Conservation (phyloP, 164 flowering plant genomes). For the Vitis rupestris region DNA sequence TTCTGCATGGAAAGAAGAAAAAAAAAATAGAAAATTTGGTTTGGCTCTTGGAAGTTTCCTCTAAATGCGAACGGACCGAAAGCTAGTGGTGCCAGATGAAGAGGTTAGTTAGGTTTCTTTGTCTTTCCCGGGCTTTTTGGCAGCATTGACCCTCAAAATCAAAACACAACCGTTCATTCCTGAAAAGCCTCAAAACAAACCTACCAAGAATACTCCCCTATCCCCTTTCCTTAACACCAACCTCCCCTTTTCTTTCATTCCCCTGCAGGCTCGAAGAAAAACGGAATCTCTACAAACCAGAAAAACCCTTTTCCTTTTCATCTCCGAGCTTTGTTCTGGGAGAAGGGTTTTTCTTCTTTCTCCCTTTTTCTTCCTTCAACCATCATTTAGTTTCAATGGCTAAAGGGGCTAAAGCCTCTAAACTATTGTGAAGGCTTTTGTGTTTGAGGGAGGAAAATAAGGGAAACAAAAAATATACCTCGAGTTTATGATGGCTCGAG, state of each 20-base stretch:
- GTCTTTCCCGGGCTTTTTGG: slow-evolving; percentile 36
- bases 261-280: neutral
- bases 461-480: neutral
- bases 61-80: no score
- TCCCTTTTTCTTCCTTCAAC: neutral
- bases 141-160: slow-evolving; percentile 16
- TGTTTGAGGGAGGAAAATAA: neutral
- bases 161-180: slow-evolving; percentile 18
- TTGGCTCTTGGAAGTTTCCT: no score
- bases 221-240: no score
- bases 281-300: neutral
- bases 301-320: neutral
- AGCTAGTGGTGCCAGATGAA: no score
- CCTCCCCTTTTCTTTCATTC: neutral
- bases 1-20: no score
- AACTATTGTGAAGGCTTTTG: neutral
- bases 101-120: slow-evolving; percentile 6
- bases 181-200: slow-evolving; percentile 15
- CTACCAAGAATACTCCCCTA: slow-evolving; percentile 6
- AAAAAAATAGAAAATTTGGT: no score
- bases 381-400: no score
- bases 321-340: neutral
- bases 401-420: no score
- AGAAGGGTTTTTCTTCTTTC: slow-evolving; percentile 1
- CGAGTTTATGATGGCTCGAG: slow-evolving; percentile 40